Evolutionary conservation across 2,329 filamentous ascomycete species (phyloP).

Genomic region (Plenodomus tracheiphilus): DNA sequence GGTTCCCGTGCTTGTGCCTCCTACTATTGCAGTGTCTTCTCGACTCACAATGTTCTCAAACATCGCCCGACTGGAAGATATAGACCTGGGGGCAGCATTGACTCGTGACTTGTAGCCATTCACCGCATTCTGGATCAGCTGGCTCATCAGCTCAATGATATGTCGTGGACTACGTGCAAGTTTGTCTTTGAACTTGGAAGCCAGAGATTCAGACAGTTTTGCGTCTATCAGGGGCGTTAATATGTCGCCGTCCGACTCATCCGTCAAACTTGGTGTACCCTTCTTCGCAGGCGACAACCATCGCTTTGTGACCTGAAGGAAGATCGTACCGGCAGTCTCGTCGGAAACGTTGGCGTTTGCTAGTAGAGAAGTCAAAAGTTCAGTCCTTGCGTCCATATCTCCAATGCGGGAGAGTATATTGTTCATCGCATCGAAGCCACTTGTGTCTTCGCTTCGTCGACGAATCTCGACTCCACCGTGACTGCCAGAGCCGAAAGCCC

Average conservation of each 20-base stretch:
- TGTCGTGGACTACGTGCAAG: slow-evolving; percentile 67
- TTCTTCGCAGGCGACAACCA: slow-evolving; percentile 53
- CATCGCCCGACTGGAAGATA: slow-evolving; percentile 26
- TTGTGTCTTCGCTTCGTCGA: slow-evolving; percentile 71
- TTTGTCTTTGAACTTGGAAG: slow-evolving; percentile 64
- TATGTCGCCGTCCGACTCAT: slow-evolving; percentile 47
- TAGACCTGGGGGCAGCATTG: neutral
- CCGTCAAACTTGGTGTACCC: slow-evolving; percentile 21
- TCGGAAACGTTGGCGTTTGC: slow-evolving; percentile 56
- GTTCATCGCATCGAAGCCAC: slow-evolving; percentile 62
- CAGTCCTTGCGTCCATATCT: slow-evolving; percentile 30
- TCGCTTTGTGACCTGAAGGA: slow-evolving; percentile 60
- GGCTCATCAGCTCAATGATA: slow-evolving; percentile 64
- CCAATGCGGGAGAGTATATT: slow-evolving; percentile 65
- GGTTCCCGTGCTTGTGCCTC: neutral
- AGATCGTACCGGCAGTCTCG: slow-evolving; percentile 61
- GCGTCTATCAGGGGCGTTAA: slow-evolving; percentile 59
- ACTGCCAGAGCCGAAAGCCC: slow-evolving; percentile 56
- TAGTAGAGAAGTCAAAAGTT: slow-evolving; percentile 43
- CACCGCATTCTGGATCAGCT: slow-evolving; percentile 55
- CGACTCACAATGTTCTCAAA: slow-evolving; percentile 30
- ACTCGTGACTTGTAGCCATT: neutral
- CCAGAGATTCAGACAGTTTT: slow-evolving; percentile 67
- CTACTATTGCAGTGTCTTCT: neutral
- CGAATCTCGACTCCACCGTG: slow-evolving; percentile 59